Evolutionary conservation across 768 basidiomycete genomes (phyloP).

Genomic region (Mycena metata): DNA sequence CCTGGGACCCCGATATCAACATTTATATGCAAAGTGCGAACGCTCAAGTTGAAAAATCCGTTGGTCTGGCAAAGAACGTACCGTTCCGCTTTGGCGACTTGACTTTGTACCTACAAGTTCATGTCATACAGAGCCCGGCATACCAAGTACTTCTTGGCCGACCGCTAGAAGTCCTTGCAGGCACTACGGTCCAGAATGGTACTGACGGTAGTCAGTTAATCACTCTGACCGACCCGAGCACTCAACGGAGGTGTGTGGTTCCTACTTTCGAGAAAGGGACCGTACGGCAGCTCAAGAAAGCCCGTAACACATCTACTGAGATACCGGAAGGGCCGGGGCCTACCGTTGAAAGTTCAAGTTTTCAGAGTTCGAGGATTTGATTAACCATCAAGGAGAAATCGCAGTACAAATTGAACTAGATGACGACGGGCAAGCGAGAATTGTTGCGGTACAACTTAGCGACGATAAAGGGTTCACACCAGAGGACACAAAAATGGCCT

Average conservation of each 20-base stretch:
- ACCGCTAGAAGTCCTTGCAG: slow-evolving; percentile 15
- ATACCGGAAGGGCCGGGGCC: too few species aligned
- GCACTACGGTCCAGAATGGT: background rate
- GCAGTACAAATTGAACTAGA: slow-evolving; percentile 10
- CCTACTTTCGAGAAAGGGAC: slow-evolving; percentile 11
- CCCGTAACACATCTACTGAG: too few species aligned
- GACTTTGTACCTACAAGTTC: slow-evolving; percentile 26
- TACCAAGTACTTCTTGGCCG: slow-evolving; percentile 20
- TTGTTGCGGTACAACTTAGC: background rate
- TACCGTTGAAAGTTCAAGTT: background rate
- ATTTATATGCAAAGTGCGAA: slow-evolving; percentile 24
- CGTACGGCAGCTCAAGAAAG: background rate
- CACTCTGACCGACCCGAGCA: slow-evolving; percentile 12
- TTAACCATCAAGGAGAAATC: slow-evolving; percentile 11
- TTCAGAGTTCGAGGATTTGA: slow-evolving; percentile 12
- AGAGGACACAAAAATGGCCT: background rate
- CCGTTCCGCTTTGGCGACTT: slow-evolving; percentile 23
- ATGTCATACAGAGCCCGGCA: slow-evolving; percentile 21
- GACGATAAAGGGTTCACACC: background rate
- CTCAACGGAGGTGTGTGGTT: background rate
- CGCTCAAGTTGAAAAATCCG: slow-evolving; percentile 2
- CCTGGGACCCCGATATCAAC: slow-evolving; percentile 10
- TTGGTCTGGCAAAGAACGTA: slow-evolving; percentile 25
- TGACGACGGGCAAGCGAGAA: background rate
- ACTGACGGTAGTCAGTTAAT: background rate